Conservation (phyloP, 1,284 basidiomycete species). For the Moesziomyces sp. region DNA sequence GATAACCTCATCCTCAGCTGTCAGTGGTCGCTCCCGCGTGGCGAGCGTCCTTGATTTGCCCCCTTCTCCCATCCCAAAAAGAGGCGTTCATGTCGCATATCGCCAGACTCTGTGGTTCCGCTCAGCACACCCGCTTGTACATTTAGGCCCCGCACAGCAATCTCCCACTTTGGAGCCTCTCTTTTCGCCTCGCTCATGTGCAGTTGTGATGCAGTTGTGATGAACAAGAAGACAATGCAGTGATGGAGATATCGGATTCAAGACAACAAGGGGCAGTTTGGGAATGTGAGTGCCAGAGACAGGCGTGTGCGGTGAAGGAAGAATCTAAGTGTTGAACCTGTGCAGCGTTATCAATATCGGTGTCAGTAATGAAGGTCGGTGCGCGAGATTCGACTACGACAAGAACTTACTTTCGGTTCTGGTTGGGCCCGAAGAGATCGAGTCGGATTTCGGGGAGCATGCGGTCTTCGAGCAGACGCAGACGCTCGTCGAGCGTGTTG, state of each 20-base stretch:
- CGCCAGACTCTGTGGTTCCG: not conserved
- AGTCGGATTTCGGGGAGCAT: slow-evolving; percentile 67
- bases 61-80: slow-evolving; percentile 5
- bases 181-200: not conserved
- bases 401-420: slow-evolving; percentile 61
- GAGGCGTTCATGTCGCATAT: not conserved
- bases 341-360: not conserved
- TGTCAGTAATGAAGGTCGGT: too few species aligned
- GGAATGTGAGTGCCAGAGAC: not conserved
- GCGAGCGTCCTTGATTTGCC: slow-evolving; percentile 55
- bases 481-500: slow-evolving; percentile 66
- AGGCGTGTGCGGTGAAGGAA: not conserved
- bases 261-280: not conserved
- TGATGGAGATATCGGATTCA: slow-evolving; percentile 25
- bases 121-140: slow-evolving; percentile 20
- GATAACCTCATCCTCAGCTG: slow-evolving; percentile 87
- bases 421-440: slow-evolving; percentile 65
- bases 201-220: too few species aligned
- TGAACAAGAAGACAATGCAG: too few species aligned
- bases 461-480: slow-evolving; percentile 61
- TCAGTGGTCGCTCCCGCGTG: slow-evolving; percentile 76
- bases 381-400: not conserved
- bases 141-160: slow-evolving; percentile 23
- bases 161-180: slow-evolving; percentile 8
- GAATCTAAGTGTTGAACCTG: slow-evolving; percentile 39